Evolutionary conservation across 2,329 filamentous ascomycete genomes (phyloP).

Genomic region (Nannizziopsis barbatae): DNA sequence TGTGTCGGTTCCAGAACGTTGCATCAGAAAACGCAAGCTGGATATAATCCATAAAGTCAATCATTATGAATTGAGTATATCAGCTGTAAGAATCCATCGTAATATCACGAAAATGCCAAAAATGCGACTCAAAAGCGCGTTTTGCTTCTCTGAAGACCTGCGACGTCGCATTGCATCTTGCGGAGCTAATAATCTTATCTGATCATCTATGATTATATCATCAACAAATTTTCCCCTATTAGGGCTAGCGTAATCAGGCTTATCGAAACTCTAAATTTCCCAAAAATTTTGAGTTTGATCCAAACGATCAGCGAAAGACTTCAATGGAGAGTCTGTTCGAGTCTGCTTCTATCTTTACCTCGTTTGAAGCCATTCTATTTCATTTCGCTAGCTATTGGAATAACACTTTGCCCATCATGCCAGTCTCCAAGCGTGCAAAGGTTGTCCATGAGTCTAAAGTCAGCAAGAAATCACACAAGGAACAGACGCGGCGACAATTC

Average conservation of each 20-base stretch:
- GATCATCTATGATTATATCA: constrained; percentile 14
- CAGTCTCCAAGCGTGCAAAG: constrained; percentile 87
- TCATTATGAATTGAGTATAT: constrained; percentile 47
- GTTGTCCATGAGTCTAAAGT: constrained; percentile 85
- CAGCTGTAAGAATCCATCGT: not conserved
- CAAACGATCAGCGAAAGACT: not conserved
- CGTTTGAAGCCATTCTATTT: not conserved
- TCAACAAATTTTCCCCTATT: constrained; percentile 23
- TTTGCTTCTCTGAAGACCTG: too few species aligned
- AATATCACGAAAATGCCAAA: too few species aligned
- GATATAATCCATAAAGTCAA: constrained; percentile 96
- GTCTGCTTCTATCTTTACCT: too few species aligned
- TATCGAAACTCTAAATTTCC: constrained; percentile 25
- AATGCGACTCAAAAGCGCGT: too few species aligned
- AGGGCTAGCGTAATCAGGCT: constrained; percentile 27
- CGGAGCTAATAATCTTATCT: constrained; percentile 4
- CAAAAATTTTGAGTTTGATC: constrained; percentile 14
- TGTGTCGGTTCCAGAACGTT: constrained; percentile 81
- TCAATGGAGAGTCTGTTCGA: too few species aligned
- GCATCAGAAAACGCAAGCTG: constrained; percentile 79
- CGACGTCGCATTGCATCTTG: too few species aligned
- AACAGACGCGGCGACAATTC: constrained; percentile 76
- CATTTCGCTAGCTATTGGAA: not conserved
- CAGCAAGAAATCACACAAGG: constrained; percentile 82
- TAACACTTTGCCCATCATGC: constrained; percentile 48